A percentile compares a stretch with the other conserved stretches of the same genome.
Evolutionary conservation across 2,329 filamentous ascomycete genomes (phyloP).

Genomic region (Aschersonia sp.): DNA sequence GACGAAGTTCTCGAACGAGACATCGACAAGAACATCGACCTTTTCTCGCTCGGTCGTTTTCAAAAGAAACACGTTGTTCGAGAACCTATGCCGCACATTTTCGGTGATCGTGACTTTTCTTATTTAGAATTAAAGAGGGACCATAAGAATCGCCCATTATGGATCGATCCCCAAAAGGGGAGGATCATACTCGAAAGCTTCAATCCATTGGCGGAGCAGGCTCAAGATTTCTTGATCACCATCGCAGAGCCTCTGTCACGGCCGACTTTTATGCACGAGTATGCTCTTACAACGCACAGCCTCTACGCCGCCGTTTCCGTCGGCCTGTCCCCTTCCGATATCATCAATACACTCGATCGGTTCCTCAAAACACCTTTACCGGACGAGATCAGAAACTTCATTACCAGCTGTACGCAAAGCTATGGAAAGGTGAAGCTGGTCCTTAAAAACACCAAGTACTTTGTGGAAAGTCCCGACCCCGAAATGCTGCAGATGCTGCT

Average conservation of each 20-base stretch:
- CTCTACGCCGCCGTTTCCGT: conserved; percentile 92
- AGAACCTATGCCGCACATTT: conserved; percentile 31
- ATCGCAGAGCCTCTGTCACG: conserved; percentile 88
- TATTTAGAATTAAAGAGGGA: conserved; percentile 73
- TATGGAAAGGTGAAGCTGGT: conserved; percentile 96
- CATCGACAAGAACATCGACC: conserved; percentile 43
- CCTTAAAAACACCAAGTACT: conserved; percentile 87
- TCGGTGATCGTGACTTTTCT: conserved; percentile 56
- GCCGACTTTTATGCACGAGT: conserved; percentile 85
- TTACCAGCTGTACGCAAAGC: conserved; percentile 65
- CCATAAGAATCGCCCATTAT: conserved; percentile 77
- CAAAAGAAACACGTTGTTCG: conserved; percentile 28
- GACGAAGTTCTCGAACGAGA: conserved; percentile 38
- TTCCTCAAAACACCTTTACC: conserved; percentile 83
- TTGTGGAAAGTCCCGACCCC: conserved; percentile 81
- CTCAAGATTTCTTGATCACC: conserved; percentile 89
- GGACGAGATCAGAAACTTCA: conserved; percentile 65
- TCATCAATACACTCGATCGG: conserved; percentile 74
- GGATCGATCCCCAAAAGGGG: conserved; percentile 79
- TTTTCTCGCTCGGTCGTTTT: conserved; percentile 40
- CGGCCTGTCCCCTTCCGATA: conserved; percentile 77
- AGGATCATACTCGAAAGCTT: conserved; percentile 91
- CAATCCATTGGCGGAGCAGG: conserved; percentile 70
- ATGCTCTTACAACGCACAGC: conserved; percentile 80
- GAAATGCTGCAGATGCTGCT: conserved; percentile 76